A percentile compares a stretch with the other conserved stretches of the same genome.
phyloP scores from a whole-genome alignment of 2,329 filamentous ascomycete species.

The Thermothelomyces thermophilus region DNA sequence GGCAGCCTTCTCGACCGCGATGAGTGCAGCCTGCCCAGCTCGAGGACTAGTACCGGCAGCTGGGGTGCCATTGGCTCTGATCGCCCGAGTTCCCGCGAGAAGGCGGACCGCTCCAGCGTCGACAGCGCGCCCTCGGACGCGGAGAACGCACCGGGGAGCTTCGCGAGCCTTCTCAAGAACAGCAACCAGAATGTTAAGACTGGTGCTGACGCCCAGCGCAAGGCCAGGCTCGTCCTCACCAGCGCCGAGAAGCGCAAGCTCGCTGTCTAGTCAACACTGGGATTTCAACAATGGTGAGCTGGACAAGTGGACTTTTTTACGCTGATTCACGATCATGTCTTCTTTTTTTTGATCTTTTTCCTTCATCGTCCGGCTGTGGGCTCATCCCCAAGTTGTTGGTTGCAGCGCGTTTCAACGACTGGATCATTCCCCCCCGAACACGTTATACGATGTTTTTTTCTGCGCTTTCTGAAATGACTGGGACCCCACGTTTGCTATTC shows the following conservation, averaged over 20 bases:
- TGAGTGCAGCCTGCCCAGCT: slow-evolving; percentile 62
- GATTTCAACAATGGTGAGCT: slow-evolving; percentile 5
- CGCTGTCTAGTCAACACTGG: slow-evolving; percentile 25
- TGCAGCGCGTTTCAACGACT: slow-evolving; percentile 18
- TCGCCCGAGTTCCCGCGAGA: slow-evolving; percentile 65
- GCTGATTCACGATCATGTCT: slow-evolving; percentile 28
- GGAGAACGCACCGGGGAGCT: slow-evolving; percentile 53
- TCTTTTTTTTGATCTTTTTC: neutral
- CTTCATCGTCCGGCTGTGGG: slow-evolving; percentile 14
- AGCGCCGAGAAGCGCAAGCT: slow-evolving; percentile 87
- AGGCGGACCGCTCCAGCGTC: slow-evolving; percentile 50
- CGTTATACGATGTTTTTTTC: slow-evolving; percentile 7
- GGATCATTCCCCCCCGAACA: neutral
- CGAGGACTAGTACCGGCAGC: slow-evolving; percentile 66
- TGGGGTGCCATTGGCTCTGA: slow-evolving; percentile 82
- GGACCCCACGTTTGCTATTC: slow-evolving; percentile 8
- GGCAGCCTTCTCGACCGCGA: slow-evolving; percentile 68
- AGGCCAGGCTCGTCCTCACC: slow-evolving; percentile 80
- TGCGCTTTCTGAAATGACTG: slow-evolving; percentile 7
- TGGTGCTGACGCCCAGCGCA: slow-evolving; percentile 61
- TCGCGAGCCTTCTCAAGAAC: slow-evolving; percentile 60
- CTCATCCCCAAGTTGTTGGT: slow-evolving; percentile 5
- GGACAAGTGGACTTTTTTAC: slow-evolving; percentile 20
- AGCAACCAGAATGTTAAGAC: slow-evolving; percentile 48
- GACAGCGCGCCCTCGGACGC: slow-evolving; percentile 53